Evolutionary conservation across 108 stramenopile species (phyloP).

Genomic region (Bacterosira constricta): DNA sequence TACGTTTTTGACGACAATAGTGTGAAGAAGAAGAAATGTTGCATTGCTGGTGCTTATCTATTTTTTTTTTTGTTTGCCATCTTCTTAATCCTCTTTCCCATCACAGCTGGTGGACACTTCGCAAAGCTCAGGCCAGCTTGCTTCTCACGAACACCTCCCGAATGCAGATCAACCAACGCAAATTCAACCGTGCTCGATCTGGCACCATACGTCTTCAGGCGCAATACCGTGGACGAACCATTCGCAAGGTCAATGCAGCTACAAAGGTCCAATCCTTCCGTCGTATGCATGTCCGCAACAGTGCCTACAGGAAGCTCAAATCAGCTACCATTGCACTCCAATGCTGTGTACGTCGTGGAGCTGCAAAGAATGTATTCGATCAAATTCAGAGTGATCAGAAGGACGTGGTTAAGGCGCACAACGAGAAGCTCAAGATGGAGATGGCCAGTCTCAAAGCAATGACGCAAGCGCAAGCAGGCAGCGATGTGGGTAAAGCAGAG

Average conservation of each 20-base stretch:
- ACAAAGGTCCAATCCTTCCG: constrained; percentile 69
- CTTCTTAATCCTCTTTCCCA: not conserved
- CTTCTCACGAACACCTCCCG: constrained; percentile 84
- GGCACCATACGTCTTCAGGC: constrained; percentile 78
- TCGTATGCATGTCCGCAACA: constrained; percentile 54
- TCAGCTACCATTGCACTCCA: constrained; percentile 80
- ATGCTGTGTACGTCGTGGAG: constrained; percentile 60
- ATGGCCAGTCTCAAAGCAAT: constrained; percentile 92
- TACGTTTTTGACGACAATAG: constrained; percentile 25
- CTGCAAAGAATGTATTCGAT: constrained; percentile 62
- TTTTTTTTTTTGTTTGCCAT: not conserved
- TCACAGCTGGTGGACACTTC: constrained; percentile 77
- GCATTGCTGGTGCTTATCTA: not conserved
- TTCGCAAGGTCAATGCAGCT: constrained; percentile 60
- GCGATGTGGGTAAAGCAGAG: constrained; percentile 61
- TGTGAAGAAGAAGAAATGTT: not conserved
- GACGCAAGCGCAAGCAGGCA: constrained; percentile 85
- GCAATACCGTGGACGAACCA: constrained; percentile 66
- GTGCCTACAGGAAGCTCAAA: constrained; percentile 58
- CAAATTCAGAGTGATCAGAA: constrained; percentile 82
- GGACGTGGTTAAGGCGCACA: constrained; percentile 84
- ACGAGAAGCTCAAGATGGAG: constrained; percentile 88
- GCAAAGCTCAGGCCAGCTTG: constrained; percentile 75
- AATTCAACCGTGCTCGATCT: constrained; percentile 52
- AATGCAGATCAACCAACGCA: constrained; percentile 67